Evolutionary conservation across 495 filamentous ascomycete genomes (phyloP).

Genomic region (Letharia columbiana): DNA sequence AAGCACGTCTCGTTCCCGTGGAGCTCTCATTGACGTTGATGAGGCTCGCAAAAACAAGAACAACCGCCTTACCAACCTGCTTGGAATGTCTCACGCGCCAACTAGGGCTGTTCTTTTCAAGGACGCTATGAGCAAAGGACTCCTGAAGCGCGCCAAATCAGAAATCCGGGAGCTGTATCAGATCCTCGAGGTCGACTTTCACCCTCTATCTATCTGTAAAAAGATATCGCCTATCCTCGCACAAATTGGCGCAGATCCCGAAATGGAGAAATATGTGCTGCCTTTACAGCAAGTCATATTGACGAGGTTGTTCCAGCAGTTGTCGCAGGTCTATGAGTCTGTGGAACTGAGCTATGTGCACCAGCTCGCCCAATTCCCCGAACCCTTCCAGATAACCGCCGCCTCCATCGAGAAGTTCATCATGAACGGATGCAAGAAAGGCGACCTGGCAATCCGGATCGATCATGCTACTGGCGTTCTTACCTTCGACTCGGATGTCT

Average conservation of each 20-base stretch:
- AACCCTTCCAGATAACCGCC: slow-evolving; percentile 87
- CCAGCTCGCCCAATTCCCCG: slow-evolving; percentile 88
- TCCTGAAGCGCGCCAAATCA: slow-evolving; percentile 80
- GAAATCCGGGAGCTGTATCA: slow-evolving; percentile 96
- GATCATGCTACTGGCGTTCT: slow-evolving; percentile 90
- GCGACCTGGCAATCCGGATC: slow-evolving; percentile 90
- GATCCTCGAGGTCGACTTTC: slow-evolving; percentile 98
- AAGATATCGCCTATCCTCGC: slow-evolving; percentile 95
- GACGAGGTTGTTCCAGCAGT: slow-evolving; percentile 94
- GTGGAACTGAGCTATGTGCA: slow-evolving; percentile 92
- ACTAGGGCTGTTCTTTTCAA: slow-evolving; percentile 88
- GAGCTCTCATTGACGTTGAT: slow-evolving; percentile 91
- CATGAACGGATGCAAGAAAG: slow-evolving; percentile 99
- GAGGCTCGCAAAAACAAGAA: slow-evolving; percentile 99
- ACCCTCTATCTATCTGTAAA: slow-evolving; percentile 95
- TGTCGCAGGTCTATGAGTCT: slow-evolving; percentile 98
- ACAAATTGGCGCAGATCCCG: slow-evolving; percentile 87
- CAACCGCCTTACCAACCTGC: slow-evolving; percentile 85
- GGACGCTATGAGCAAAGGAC: slow-evolving; percentile 87
- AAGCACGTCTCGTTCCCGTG: slow-evolving; percentile 91
- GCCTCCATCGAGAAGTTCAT: slow-evolving; percentile 99
- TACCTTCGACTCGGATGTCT: slow-evolving; percentile 96
- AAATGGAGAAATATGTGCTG: slow-evolving; percentile 92
- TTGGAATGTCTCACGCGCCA: slow-evolving; percentile 84
- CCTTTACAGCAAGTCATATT: slow-evolving; percentile 97